These are phyloP conservation scores for Hyphopichia buzzinii DNA, from an alignment of 1,139 yeast species.

Conservation along the genomic window DNA sequence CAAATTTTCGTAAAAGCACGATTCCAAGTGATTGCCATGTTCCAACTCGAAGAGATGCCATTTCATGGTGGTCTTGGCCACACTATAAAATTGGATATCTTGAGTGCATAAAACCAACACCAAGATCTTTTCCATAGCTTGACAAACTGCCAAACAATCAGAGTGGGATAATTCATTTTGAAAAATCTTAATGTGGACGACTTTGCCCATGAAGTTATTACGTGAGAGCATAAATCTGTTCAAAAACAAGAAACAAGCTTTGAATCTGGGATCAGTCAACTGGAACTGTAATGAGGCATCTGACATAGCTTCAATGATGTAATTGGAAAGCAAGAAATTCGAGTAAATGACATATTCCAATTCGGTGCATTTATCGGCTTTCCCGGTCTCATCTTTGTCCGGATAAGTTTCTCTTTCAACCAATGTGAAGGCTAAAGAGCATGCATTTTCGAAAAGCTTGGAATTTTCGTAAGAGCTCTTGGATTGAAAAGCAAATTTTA, in stretches of 20 bases:
- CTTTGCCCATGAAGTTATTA: conserved; percentile 19
- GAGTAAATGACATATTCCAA: conserved; percentile 22
- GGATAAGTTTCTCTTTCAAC: conserved; percentile 18
- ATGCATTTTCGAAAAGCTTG: conserved; percentile 35
- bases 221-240: conserved; percentile 27
- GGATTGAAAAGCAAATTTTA: conserved; percentile 32
- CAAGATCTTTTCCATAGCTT: conserved; percentile 43
- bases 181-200: conserved; percentile 23
- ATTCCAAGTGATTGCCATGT: conserved; percentile 6
- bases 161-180: conserved; percentile 12
- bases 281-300: conserved; percentile 37
- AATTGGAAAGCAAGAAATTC: conserved; percentile 30
- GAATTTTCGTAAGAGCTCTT: conserved; percentile 18
- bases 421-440: conserved; percentile 31
- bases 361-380: conserved; percentile 17
- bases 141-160: conserved; percentile 19
- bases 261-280: conserved; percentile 37
- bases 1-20: conserved; percentile 20
- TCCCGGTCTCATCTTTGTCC: conserved; percentile 2
- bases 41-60: conserved; percentile 42
- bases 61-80: conserved; percentile 48
- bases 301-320: conserved; percentile 34
- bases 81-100: conserved; percentile 53
- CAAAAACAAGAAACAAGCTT: conserved; percentile 36
- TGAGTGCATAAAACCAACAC: conserved; percentile 55